Base-by-base conservation (phyloP, 2,329 filamentous ascomycete species). In the Fusarium agapanthi region DNA sequence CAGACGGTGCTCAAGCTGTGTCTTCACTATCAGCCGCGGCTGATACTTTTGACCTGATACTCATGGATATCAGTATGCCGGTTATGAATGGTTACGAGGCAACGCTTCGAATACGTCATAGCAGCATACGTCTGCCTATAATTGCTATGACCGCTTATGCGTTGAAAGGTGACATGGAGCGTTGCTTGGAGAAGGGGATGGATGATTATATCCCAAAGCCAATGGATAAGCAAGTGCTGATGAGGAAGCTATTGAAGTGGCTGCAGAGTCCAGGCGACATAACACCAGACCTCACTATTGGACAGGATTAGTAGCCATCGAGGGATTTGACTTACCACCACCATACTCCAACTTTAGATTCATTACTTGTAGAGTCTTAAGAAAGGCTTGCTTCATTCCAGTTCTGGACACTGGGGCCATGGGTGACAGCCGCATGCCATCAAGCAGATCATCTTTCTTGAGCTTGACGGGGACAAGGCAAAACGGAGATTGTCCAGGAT, bases 51-150 rank as follows among this genome's bases (percentile, higher is more conserved):
- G 61, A 64, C 35, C 15, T 64, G 2, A 28, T 64, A 43, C 57
- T 64, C 4, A 64, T 64, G 61, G 61, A 64, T 34, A 64, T 64
- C 16, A 64, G 61, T 13, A 64, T 64, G 61, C 61, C 61, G 0
- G 22, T 64, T 1, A 64, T 64, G 61, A 64, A 64, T n/a, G 61
- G 61, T 0, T 64, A 64, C 7, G 61, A 64, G 37, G 61, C 61
- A 20, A 62, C 61, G 8, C 30, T 24, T 12, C 22, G 32, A 7
- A 64, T 64, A 51, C 56, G 61, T 2, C 30, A n/a, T 9, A 62
- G 20, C 9, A 45, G 57, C 5, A 37, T 62, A 44, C 7, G n/a
- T 2, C 7, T 62, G 11, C 61, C 61, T 11, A 30, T 64, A 6
- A 64, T 64, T 14, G 61, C 61, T 10, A 64, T 64, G 61, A 64